Base-by-base conservation (phyloP, 169 alveolate genomes). In the Plasmodium reichenowi region DNA sequence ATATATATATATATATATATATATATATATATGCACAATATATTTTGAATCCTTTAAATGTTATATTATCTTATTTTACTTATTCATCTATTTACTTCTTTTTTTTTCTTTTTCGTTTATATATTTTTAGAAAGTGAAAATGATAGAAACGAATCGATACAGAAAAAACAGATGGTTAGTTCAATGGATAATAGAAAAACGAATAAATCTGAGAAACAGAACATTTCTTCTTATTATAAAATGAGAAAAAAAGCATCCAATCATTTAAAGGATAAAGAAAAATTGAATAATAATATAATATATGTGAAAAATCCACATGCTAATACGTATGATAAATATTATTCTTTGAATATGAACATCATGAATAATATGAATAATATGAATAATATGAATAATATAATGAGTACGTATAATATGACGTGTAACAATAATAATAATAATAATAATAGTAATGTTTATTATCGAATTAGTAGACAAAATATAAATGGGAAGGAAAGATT, bases 121-220 rank as follows among this genome's bases (percentile, higher is more conserved):
- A 22, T 63, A 50, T 62, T 58, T 76, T 32, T 68, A 76, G 89
- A 76, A n/a, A 66, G 20, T 58, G 89, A 76, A 63, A 64, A 76
- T 64, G 89, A 76, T 8, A 64, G 29, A 47, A 64, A 64, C 64
- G 50, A 50, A 12, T 9, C 68, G n/a, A 50, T 38, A 20, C 48
- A 43, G 15, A 76, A 52, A 38, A 63, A 76, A 20, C 38, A 47
- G 10, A n/a, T 52, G 15, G 0, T 54, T 26, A 76, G 32, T 54
- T 7, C 22, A 24, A 12, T 45, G 20, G 45, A 29, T 6, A 38
- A 12, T 52, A 66, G 52, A 26, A 58, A n/a, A 47, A 63, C 15
- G 24, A 52, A 13, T n/a, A 63, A 64, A 76, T n/a, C n/a, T 64
- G 59, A 76, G 52, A 63, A 22, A 22, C 56, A 48, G 22, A 66